Conservation (phyloP, 805 yeast species). For the Scheffersomyces stipitis region DNA sequence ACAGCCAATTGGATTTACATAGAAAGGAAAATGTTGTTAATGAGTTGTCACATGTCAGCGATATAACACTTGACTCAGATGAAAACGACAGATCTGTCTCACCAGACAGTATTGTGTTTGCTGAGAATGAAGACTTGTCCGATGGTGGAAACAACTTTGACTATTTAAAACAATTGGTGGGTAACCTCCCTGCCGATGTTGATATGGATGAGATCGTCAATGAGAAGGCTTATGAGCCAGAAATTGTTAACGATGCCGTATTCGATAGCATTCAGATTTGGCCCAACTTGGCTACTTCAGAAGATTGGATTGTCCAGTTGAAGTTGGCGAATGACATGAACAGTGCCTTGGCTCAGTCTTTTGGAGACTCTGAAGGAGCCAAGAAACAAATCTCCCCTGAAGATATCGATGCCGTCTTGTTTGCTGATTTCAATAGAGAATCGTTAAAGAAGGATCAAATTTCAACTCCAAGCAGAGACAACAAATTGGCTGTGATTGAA, state of each 20-base stretch:
- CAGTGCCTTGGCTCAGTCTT: conserved; percentile 39
- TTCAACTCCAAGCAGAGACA: conserved; percentile 17
- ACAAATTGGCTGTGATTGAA: conserved; percentile 1
- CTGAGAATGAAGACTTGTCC: conserved; percentile 7
- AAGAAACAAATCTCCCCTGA: conserved; percentile 21
- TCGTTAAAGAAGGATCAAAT: conserved; percentile 15
- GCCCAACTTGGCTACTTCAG: conserved; percentile 49
- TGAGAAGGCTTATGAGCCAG: conserved; percentile 73
- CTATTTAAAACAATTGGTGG: conserved; percentile 35
- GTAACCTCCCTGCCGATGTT: conserved; percentile 28
- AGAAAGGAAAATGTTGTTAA: conserved; percentile 20
- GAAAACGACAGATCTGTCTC: conserved; percentile 12
- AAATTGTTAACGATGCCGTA: conserved; percentile 39
- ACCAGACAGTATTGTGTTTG: conserved; percentile 11
- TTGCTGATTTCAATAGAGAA: conserved; percentile 42
- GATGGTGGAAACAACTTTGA: conserved; percentile 21
- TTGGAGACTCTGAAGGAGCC: conserved; percentile 8
- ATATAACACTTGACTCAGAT: conserved; percentile 31
- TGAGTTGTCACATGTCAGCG: conserved; percentile 28
- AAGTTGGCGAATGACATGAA: conserved; percentile 48
- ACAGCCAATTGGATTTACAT: conserved; percentile 20
- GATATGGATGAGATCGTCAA: conserved; percentile 43
- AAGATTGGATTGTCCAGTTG: conserved; percentile 66
- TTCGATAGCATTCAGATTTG: conserved; percentile 37
- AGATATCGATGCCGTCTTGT: conserved; percentile 48